Evolutionary conservation across 441 rosid species (phyloP).

Genomic region (Dalechampia spathulata): DNA sequence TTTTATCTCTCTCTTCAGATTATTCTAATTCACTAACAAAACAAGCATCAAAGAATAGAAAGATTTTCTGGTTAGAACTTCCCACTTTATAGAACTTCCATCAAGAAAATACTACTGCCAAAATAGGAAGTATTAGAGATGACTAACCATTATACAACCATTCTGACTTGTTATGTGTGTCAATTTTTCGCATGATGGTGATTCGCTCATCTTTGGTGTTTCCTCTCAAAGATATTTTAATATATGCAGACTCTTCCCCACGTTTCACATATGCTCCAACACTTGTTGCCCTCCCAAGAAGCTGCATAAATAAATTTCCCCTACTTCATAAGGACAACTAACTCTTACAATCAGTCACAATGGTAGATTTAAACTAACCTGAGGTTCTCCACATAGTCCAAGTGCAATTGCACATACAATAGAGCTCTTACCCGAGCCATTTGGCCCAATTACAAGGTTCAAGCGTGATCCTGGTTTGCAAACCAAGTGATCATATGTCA

Average conservation of each 20-base stretch:
- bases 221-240: slow-evolving; percentile 75
- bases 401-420: slow-evolving; percentile 97
- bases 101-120: background rate
- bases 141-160: slow-evolving; percentile 78
- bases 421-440: slow-evolving; percentile 96
- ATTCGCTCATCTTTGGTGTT: slow-evolving; percentile 42
- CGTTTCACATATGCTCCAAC: slow-evolving; percentile 93
- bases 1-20: background rate
- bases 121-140: slow-evolving; percentile 10
- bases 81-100: background rate
- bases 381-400: slow-evolving; percentile 92
- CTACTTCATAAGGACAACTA: slow-evolving; percentile 7
- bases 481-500: slow-evolving; percentile 68
- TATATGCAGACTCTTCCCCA: slow-evolving; percentile 69
- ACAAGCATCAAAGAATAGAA: background rate
- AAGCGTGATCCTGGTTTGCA: slow-evolving; percentile 88
- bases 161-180: slow-evolving; percentile 85
- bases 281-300: slow-evolving; percentile 88
- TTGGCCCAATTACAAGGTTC: slow-evolving; percentile 94
- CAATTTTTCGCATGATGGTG: slow-evolving; percentile 62
- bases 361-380: slow-evolving; percentile 36
- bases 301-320: slow-evolving; percentile 34
- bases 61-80: background rate
- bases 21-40: background rate
- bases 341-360: slow-evolving; percentile 10